Conservation (phyloP, 179 eudicot genomes). For the Beta macrorhiza region DNA sequence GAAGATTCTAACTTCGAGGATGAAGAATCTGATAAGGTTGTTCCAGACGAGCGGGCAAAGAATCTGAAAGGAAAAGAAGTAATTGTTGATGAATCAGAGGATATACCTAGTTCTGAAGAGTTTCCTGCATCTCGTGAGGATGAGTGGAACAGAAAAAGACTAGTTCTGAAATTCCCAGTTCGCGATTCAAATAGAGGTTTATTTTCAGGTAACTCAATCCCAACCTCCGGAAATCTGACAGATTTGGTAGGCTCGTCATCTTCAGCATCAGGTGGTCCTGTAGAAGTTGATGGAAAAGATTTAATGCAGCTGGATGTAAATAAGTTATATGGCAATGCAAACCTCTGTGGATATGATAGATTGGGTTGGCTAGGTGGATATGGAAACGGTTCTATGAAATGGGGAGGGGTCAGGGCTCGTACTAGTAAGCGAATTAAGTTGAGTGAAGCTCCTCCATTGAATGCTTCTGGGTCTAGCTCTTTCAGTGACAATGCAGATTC, state of each 20-base stretch:
- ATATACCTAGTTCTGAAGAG: conserved; percentile 36
- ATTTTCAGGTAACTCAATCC: conserved; percentile 24
- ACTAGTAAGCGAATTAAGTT: conserved; percentile 62
- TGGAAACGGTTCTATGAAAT: conserved; percentile 41
- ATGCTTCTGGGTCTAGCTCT: conserved; percentile 35
- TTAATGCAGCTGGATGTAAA: conserved; percentile 23
- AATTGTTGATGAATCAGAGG: conserved; percentile 47
- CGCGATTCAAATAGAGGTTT: conserved; percentile 45
- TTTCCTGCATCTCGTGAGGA: conserved; percentile 39
- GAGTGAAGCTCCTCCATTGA: conserved; percentile 34
- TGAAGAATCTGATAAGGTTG: conserved; percentile 70
- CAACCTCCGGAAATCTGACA: conserved; percentile 29
- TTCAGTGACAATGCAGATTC: conserved; percentile 28
- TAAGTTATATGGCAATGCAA: conserved; percentile 13
- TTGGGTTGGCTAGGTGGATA: conserved; percentile 46
- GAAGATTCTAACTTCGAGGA: conserved; percentile 54
- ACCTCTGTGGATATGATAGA: conserved; percentile 29
- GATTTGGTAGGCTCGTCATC: conserved; percentile 51
- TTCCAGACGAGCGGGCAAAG: conserved; percentile 39
- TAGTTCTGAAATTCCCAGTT: conserved; percentile 63
- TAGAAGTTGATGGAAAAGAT: conserved; percentile 29
- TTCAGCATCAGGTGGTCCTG: conserved; percentile 32
- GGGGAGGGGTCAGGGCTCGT: conserved; percentile 87
- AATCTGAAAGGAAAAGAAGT: conserved; percentile 71
- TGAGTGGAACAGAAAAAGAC: conserved; percentile 47